These are phyloP conservation scores for Waltergamsia citrina DNA, from an alignment of 2,329 filamentous ascomycete species.

Conservation along the genomic window DNA sequence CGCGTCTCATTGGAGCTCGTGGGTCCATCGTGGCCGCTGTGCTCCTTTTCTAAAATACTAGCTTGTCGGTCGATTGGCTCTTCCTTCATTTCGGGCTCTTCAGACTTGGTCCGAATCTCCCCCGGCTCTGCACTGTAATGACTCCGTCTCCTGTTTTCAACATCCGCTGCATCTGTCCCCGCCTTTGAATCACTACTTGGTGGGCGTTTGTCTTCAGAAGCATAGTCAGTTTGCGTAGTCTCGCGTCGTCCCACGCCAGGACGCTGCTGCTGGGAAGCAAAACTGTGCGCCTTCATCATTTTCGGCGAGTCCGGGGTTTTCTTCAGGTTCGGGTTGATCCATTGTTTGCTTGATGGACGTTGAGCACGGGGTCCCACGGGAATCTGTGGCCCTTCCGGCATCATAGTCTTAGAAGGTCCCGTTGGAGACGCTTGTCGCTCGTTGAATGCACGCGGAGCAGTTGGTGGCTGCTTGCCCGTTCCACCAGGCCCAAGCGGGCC, in stretches of 20 bases:
- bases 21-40: neutral
- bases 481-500: constrained; percentile 15
- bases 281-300: constrained; percentile 37
- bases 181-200: constrained; percentile 44
- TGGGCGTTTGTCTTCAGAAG: constrained; percentile 34
- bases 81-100: constrained; percentile 19
- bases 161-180: constrained; percentile 21
- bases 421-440: constrained; percentile 33
- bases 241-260: constrained; percentile 25
- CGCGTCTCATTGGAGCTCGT: neutral
- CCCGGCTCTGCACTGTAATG: constrained; percentile 36
- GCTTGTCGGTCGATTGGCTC: neutral
- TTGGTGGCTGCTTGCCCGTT: constrained; percentile 41
- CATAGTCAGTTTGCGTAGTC: constrained; percentile 23
- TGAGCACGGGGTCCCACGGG: constrained; percentile 43
- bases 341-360: constrained; percentile 48
- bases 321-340: constrained; percentile 46
- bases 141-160: constrained; percentile 25
- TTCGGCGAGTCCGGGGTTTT: constrained; percentile 44
- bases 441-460: constrained; percentile 40
- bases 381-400: constrained; percentile 35
- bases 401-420: constrained; percentile 29
- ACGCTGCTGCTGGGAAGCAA: constrained; percentile 33
- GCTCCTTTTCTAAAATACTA: neutral
- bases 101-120: constrained; percentile 31